phyloP scores from a whole-genome alignment of 2,329 filamentous ascomycete genomes.

The Ophiostoma novo-ulmi region DNA sequence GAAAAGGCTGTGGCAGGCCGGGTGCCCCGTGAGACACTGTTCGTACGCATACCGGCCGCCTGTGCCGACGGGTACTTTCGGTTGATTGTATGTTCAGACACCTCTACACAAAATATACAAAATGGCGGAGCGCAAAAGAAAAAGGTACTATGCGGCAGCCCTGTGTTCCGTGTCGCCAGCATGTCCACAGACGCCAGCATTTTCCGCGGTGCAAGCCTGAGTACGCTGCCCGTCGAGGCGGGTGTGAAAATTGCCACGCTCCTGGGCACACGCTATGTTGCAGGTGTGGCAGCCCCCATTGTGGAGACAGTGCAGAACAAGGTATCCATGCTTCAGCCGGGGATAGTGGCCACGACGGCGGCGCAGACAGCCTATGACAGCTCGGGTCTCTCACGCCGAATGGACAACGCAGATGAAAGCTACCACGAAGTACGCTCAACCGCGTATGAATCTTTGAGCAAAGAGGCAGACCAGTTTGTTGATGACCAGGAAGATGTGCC shows the following conservation, averaged over 20 bases:
- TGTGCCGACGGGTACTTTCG: constrained; percentile 65
- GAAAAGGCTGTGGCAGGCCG: constrained; percentile 44
- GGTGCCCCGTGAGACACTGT: constrained; percentile 54
- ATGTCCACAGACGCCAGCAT: constrained; percentile 57
- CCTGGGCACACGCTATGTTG: constrained; percentile 38
- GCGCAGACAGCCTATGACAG: constrained; percentile 39
- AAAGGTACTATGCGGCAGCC: constrained; percentile 59
- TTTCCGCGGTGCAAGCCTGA: constrained; percentile 59
- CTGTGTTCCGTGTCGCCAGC: constrained; percentile 64
- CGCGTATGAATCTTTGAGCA: constrained; percentile 33
- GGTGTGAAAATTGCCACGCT: constrained; percentile 54
- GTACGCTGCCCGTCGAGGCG: constrained; percentile 60
- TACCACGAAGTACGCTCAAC: constrained; percentile 35
- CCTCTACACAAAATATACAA: constrained; percentile 22
- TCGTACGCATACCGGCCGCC: constrained; percentile 59
- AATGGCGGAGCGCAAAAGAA: constrained; percentile 36
- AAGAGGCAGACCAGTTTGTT: constrained; percentile 27
- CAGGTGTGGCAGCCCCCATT: constrained; percentile 15
- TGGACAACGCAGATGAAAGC: constrained; percentile 36
- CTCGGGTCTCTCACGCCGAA: constrained; percentile 32
- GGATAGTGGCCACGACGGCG: constrained; percentile 38
- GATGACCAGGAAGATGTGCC: constrained; percentile 32
- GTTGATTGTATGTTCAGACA: constrained; percentile 52
- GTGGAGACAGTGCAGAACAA: constrained; percentile 13
- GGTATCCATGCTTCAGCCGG: constrained; percentile 38